These are phyloP conservation scores for Penicillium cosmopolitanum DNA, from an alignment of 495 filamentous ascomycete genomes.

Conservation along the genomic window DNA sequence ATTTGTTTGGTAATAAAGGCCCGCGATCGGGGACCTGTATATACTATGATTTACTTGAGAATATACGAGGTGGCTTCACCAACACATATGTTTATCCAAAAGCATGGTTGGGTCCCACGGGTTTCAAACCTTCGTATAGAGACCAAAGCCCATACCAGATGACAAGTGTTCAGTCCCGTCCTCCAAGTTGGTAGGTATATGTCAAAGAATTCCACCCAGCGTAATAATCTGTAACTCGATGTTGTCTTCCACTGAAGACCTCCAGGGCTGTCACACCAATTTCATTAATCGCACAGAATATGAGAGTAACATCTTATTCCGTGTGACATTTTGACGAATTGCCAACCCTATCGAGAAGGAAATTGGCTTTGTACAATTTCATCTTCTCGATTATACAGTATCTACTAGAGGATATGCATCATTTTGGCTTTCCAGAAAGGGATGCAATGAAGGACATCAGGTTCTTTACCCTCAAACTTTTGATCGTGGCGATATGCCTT, in stretches of 20 bases:
- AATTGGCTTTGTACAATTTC: not conserved
- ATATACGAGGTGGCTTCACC: not conserved
- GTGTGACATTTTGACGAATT: not conserved
- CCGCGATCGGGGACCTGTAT: not conserved
- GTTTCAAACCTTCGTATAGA: not conserved
- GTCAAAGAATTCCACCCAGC: not conserved
- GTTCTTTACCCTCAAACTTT: not conserved
- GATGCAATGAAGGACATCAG: constrained; percentile 8
- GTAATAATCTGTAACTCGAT: not conserved
- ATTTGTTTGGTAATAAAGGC: not conserved
- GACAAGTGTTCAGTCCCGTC: no score
- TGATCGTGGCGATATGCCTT: constrained; percentile 21
- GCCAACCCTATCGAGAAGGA: not conserved
- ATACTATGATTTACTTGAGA: not conserved
- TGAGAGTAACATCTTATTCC: not conserved
- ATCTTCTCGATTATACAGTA: not conserved
- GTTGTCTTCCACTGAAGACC: not conserved
- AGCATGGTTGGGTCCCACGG: not conserved
- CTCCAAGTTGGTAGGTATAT: not conserved
- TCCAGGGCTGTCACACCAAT: no score
- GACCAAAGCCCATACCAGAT: no score
- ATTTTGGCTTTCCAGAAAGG: not conserved
- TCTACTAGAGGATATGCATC: not conserved
- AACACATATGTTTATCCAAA: not conserved
- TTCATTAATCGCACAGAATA: no score